Evolutionary conservation across 2,329 filamentous ascomycete species (phyloP), one percentile per base, ranked within the genome.

Genomic region (Paracorniculantispora psalliotae): DNA sequence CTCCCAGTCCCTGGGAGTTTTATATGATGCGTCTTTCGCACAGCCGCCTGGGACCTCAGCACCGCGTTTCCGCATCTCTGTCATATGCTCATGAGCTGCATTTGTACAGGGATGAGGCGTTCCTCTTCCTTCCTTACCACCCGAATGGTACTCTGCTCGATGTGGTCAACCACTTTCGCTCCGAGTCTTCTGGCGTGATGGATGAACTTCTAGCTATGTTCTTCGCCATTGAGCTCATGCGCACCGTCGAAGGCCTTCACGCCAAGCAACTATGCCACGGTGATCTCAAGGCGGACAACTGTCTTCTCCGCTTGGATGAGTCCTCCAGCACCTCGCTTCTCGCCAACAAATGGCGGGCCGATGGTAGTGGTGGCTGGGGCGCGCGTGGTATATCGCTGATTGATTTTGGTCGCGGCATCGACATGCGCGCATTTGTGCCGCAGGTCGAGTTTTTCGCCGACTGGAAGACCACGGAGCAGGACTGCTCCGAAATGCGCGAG

Each of bases 401-500:
- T 67, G 94, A 99, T 74, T 97, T 99, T 69, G 94, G 94, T 1
- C 87, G 94, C 1, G 91, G 86, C 52, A 96, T 99, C 71, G 94
- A 99, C 75, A 96, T 97, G 90, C 86, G 85, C 60, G 86, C 84
- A 3, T 99, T 97, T 77, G 74, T 76, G 3, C 80, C 87, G 0
- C 83, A 87, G 44, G 91, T 93, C 12, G 72, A 75, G 49, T 99
- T 99, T 78, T 85, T 97, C 61, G 94, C 93, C 0, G 94, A 99
- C 75, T 99, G 94, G 94, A 90, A 94, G 73, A 92, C 91, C 0
- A 85, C 84, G 17, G 82, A 89, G 25, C 88, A 91, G 55, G 94
- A 99, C 74, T 99, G 94, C 73, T 88, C 90, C 19, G 94, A 99
- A 79, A 96, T 97, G 84, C 88, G 92, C 49, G 93, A 99, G 75